phyloP scores from a whole-genome alignment of 176 grass and related monocot species.

The Eragrostis nindensis region DNA sequence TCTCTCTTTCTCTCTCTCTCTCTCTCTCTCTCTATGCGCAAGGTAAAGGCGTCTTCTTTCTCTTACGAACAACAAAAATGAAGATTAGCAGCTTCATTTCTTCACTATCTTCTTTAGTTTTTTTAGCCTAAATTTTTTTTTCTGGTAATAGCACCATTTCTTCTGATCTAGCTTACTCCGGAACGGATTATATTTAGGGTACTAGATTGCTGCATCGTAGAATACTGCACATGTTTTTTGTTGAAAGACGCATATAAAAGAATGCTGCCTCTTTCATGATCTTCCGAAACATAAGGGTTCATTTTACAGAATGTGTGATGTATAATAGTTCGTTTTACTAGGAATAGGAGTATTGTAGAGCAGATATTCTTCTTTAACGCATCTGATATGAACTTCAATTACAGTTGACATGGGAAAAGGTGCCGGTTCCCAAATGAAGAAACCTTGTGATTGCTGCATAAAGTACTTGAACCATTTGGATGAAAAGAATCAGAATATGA shows the following conservation, averaged over 20 bases:
- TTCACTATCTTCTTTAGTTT: background rate
- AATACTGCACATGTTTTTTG: background rate
- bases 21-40: background rate
- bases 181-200: background rate
- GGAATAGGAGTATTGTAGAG: background rate
- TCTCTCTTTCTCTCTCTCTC: background rate
- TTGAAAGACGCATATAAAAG: background rate
- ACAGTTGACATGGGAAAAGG: slow-evolving; percentile 16
- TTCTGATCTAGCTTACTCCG: background rate
- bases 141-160: background rate
- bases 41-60: background rate
- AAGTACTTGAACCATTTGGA: slow-evolving; percentile 20
- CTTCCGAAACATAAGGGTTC: background rate
- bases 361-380: background rate
- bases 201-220: background rate
- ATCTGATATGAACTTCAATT: background rate
- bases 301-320: background rate
- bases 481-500: slow-evolving; percentile 34
- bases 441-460: slow-evolving; percentile 26
- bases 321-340: background rate
- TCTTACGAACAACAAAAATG: background rate
- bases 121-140: background rate
- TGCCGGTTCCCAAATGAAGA: slow-evolving; percentile 6
- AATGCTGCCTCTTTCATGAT: background rate
- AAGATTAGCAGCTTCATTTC: background rate